A percentile compares a stretch with the other conserved stretches of the same genome.
These are phyloP conservation scores for Pascua guehoae DNA, from an alignment of 1,284 basidiomycete species.

Conservation along the genomic window DNA sequence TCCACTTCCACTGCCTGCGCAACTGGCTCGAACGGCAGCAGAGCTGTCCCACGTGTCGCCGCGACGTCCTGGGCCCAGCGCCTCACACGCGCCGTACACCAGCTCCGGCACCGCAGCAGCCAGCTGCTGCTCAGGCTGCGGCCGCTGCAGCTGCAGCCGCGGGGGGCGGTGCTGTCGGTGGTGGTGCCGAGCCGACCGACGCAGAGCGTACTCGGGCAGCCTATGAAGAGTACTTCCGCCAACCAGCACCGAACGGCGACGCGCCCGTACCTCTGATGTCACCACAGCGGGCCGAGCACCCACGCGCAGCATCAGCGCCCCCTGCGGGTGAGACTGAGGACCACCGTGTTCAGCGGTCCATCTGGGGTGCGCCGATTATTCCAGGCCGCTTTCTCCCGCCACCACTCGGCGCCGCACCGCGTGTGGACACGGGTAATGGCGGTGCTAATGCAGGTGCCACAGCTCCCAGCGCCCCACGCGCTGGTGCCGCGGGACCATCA, in stretches of 20 bases:
- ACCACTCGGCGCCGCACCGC: slow-evolving; percentile 34
- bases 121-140: slow-evolving; percentile 50
- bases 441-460: neutral
- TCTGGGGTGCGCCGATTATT: slow-evolving; percentile 43
- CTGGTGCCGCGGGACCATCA: too few species aligned
- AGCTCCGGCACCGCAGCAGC: neutral
- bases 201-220: slow-evolving; percentile 24
- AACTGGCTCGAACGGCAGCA: slow-evolving; percentile 96
- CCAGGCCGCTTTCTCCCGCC: slow-evolving; percentile 37
- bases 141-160: slow-evolving; percentile 57
- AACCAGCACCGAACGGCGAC: slow-evolving; percentile 22
- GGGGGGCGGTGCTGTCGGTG: slow-evolving; percentile 52
- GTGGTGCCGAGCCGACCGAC: slow-evolving; percentile 32
- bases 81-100: neutral
- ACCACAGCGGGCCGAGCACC: slow-evolving; percentile 1
- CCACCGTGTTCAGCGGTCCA: slow-evolving; percentile 30
- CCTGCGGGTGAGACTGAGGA: slow-evolving; percentile 16
- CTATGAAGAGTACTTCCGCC: slow-evolving; percentile 39
- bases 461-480: neutral
- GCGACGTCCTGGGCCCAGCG: slow-evolving; percentile 69
- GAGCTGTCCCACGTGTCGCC: slow-evolving; percentile 88
- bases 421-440: neutral
- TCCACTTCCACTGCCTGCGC: slow-evolving; percentile 95
- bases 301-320: neutral
- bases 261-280: slow-evolving; percentile 17